phyloP scores from a whole-genome alignment of 768 basidiomycete species.

The Erythrobasidium yunnanense region DNA sequence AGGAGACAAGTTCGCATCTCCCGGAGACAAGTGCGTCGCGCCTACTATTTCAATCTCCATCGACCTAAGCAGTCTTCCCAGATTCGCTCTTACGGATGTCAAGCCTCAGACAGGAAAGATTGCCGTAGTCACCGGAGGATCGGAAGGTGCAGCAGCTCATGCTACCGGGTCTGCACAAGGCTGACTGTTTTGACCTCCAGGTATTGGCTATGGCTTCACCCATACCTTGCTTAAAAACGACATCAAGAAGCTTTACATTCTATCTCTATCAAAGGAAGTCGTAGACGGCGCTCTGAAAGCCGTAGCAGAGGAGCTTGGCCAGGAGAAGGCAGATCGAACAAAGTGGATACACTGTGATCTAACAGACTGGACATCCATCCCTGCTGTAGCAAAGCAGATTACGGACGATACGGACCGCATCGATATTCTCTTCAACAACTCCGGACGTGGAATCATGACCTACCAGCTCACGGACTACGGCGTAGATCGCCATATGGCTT shows the following conservation, averaged over 20 bases:
- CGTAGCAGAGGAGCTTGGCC: conserved; percentile 22
- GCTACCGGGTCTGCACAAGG: neutral
- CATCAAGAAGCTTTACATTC: conserved; percentile 25
- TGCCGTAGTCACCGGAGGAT: conserved; percentile 27
- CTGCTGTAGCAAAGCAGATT: conserved; percentile 26
- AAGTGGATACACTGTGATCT: conserved; percentile 23
- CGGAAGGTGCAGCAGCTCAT: neutral
- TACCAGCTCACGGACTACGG: conserved; percentile 22
- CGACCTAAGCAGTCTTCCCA: neutral
- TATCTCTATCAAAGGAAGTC: conserved; percentile 13
- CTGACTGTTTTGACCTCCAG: neutral
- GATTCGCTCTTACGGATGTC: conserved; percentile 14
- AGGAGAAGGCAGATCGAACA: conserved; percentile 20
- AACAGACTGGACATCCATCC: conserved; percentile 17
- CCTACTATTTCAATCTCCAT: too few relatives aligned
- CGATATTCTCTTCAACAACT: conserved; percentile 29
- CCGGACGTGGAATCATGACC: conserved; percentile 29
- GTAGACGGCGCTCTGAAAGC: conserved; percentile 17
- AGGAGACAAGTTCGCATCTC: conserved; percentile 9
- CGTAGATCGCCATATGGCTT: conserved; percentile 20
- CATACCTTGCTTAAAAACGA: conserved; percentile 16
- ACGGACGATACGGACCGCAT: conserved; percentile 23
- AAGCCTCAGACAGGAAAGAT: conserved; percentile 18
- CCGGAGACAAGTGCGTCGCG: conserved; percentile 12
- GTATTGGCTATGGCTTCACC: conserved; percentile 19